Base-by-base conservation (phyloP, 306 rosid species). In the Acmispon strigosus region DNA sequence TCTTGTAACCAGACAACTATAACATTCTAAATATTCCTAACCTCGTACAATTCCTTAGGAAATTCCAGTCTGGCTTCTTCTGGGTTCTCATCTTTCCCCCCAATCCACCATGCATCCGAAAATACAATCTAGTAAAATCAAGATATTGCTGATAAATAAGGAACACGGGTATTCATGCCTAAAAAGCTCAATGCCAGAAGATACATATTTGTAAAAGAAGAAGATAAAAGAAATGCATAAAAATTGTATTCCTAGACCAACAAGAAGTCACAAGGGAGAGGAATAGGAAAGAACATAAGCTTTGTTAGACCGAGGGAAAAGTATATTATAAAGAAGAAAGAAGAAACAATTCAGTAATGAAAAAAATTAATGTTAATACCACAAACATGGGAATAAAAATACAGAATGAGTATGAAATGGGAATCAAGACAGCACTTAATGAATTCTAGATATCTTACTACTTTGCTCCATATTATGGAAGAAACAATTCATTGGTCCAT, bases 51-150 rank as follows among this genome's bases (percentile, higher is more conserved):
- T 72, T 90, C 94, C 72, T 78, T 81, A 10, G 98, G 98, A 75
- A 90, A 84, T 62, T 93, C 92, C 47, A 93, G 92, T 69, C 54
- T 83, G 55, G 72, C 74, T 85, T 93, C 98, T 65, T 87, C 88
- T 3, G 96, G 96, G 77, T 93, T 90, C 64, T 90, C 92, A 16
- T 79, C 96, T 83, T 86, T 81, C 49, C 48, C 86, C 69, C 98
- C 98, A 62, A 93, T 89, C 97, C 98, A 93, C 94, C 97, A 93
- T 16, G 90, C 98, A 53, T 93, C 89, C 29, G 98, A 88, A 81
- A 93, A 93, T 77, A 88, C 90, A 78, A 93, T 81, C 98, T 90
- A 75, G 43, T 14, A 69, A 61, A 62, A 69, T 51, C 65, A 78
- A 56, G 66, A 73, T 8, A 78, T 58, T n/a, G 39, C 14, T 70